Percentiles rank a stretch among this genome's conserved stretches.
These are phyloP conservation scores for Beta vulgaris DNA, from an alignment of 148 eudicot genomes.

Conservation along the genomic window DNA sequence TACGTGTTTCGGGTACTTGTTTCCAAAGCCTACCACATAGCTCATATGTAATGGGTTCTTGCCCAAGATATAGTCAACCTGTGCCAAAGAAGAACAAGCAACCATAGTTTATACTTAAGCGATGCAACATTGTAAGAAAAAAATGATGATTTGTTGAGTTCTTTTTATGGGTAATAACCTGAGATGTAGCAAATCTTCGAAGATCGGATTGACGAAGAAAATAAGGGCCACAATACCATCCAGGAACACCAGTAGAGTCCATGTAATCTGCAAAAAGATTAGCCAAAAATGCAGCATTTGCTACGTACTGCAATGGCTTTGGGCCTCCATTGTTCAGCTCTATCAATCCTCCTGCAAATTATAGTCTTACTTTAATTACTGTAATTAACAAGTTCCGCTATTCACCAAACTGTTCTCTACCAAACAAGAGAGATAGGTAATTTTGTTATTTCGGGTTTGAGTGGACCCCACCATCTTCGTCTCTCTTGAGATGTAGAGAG, in stretches of 20 bases:
- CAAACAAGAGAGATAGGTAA: no score
- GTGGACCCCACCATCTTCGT: no score
- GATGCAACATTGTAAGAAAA: no score
- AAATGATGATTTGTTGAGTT: no score
- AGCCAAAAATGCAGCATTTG: conserved; percentile 68
- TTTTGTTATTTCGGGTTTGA: no score
- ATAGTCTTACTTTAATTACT: no score
- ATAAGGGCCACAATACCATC: conserved; percentile 59
- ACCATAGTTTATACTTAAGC: no score
- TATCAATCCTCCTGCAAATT: conserved; percentile 63
- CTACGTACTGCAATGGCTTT: conserved; percentile 69
- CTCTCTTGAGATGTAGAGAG: no score
- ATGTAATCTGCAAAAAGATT: conserved; percentile 67
- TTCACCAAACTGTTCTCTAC: no score
- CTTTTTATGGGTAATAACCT: conserved; percentile 54
- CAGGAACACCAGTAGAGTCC: conserved; percentile 57
- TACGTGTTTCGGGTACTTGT: conserved; percentile 55
- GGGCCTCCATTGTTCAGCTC: conserved; percentile 49
- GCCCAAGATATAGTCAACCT: conserved; percentile 79
- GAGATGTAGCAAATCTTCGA: conserved; percentile 55
- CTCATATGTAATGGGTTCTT: conserved; percentile 63
- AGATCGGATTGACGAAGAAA: conserved; percentile 38
- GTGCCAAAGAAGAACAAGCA: neutral
- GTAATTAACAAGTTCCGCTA: no score
- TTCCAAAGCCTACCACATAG: conserved; percentile 64